Conservation (phyloP, 805 yeast species). For the Nakazawaea holstii region DNA sequence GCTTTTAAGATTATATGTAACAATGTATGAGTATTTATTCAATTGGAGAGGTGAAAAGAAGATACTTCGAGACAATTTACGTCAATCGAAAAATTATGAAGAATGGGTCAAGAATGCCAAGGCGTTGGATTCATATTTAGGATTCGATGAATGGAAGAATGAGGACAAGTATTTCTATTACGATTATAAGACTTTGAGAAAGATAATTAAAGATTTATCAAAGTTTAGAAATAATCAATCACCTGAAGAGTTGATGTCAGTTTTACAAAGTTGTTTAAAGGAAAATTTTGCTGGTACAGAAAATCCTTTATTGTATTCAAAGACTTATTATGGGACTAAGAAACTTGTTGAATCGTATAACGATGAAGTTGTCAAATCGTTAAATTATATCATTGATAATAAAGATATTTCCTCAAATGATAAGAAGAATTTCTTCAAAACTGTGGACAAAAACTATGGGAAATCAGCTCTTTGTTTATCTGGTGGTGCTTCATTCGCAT, state of each 20-base stretch:
- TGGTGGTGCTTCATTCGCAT: conserved; percentile 79
- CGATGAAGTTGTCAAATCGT: conserved; percentile 41
- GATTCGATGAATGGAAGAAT: conserved; percentile 58
- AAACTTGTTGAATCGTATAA: conserved; percentile 50
- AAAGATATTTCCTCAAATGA: conserved; percentile 28
- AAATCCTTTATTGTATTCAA: conserved; percentile 64
- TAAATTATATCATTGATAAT: conserved; percentile 38
- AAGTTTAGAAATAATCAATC: conserved; percentile 23
- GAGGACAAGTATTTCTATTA: conserved; percentile 61
- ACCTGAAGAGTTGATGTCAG: conserved; percentile 43
- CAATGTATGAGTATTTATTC: conserved; percentile 52
- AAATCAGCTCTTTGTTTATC: conserved; percentile 65
- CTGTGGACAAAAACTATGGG: conserved; percentile 61
- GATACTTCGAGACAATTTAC: conserved; percentile 40
- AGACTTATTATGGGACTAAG: conserved; percentile 73
- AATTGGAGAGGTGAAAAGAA: conserved; percentile 59
- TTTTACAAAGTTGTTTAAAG: conserved; percentile 63
- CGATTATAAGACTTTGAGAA: conserved; percentile 55
- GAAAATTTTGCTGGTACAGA: conserved; percentile 77
- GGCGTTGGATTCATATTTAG: conserved; percentile 49
- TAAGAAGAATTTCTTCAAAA: conserved; percentile 50
- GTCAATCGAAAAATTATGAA: conserved; percentile 42
- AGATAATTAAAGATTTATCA: conserved; percentile 39
- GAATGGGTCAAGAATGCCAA: conserved; percentile 63
- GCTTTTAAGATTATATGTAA: conserved; percentile 52